A percentile compares a stretch with the other conserved stretches of the same genome.
Conservation (phyloP, 768 basidiomycete genomes). For the Suillus lakei region DNA sequence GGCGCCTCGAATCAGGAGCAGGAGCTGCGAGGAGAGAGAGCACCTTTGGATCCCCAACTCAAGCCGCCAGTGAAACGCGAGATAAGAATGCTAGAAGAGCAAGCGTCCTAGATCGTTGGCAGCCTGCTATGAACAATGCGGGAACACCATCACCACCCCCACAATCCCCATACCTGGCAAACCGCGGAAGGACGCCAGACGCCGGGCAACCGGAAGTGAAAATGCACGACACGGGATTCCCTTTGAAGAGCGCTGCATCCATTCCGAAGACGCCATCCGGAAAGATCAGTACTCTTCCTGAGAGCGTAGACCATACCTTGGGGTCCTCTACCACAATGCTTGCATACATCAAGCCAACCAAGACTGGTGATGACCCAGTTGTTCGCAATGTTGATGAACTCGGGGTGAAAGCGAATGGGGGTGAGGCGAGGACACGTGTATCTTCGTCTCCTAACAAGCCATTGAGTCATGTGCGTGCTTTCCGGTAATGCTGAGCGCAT, state of each 20-base stretch:
- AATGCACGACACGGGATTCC: constrained; percentile 37
- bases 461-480: constrained; percentile 87
- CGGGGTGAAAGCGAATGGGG: constrained; percentile 45
- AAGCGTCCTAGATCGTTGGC: constrained; percentile 79
- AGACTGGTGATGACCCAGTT: constrained; percentile 50
- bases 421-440: constrained; percentile 21
- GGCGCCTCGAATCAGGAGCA: constrained; percentile 46
- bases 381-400: constrained; percentile 42
- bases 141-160: constrained; percentile 42
- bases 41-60: constrained; percentile 33
- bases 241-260: constrained; percentile 48
- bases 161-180: constrained; percentile 40
- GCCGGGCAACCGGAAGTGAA: constrained; percentile 29
- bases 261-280: constrained; percentile 35
- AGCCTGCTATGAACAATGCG: constrained; percentile 38
- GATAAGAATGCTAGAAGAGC: constrained; percentile 37
- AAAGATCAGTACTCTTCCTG: constrained; percentile 27
- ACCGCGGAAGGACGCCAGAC: constrained; percentile 45
- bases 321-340: constrained; percentile 82
- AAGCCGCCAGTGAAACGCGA: constrained; percentile 43
- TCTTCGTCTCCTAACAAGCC: constrained; percentile 62
- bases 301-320: constrained; percentile 44
- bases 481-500: constrained; percentile 61
- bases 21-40: constrained; percentile 27
- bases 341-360: constrained; percentile 58